A percentile compares a stretch with the other conserved stretches of the same genome.
Conservation (phyloP, 106 monocot genomes). For the Apostasia shenzhenica region DNA sequence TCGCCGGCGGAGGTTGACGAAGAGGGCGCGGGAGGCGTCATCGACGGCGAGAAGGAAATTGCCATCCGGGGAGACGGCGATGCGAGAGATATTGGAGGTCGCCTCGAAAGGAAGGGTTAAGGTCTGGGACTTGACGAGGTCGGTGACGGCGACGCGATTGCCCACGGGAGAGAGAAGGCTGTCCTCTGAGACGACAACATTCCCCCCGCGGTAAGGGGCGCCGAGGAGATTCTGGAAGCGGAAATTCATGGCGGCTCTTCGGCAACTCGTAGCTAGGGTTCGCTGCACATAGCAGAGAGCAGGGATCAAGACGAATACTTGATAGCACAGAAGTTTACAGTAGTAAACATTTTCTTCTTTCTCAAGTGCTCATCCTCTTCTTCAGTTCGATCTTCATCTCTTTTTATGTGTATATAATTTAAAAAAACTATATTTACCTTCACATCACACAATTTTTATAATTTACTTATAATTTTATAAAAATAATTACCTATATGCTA, state of each 20-base stretch:
- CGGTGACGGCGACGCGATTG: slow-evolving; percentile 77
- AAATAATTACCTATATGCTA: too few relatives aligned
- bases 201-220: slow-evolving; percentile 86
- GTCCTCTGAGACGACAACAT: slow-evolving; percentile 50
- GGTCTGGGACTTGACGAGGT: slow-evolving; percentile 58
- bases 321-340: too few relatives aligned
- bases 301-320: too few relatives aligned
- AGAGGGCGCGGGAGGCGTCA: slow-evolving; percentile 41
- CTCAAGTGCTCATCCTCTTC: too few relatives aligned
- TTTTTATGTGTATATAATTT: too few relatives aligned
- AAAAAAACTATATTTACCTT: too few relatives aligned
- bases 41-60: slow-evolving; percentile 67
- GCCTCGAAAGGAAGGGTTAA: slow-evolving; percentile 76
- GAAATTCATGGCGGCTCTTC: slow-evolving; percentile 54
- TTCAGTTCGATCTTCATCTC: too few relatives aligned
- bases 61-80: slow-evolving; percentile 56
- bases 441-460: too few relatives aligned
- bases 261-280: background rate
- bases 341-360: too few relatives aligned
- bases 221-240: slow-evolving; percentile 94
- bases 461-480: too few relatives aligned
- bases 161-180: slow-evolving; percentile 68
- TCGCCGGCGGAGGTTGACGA: slow-evolving; percentile 66
- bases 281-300: too few relatives aligned
- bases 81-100: slow-evolving; percentile 59